Evolutionary conservation across 2,329 filamentous ascomycete species (phyloP).

Genomic region (Xylariaceae sp.): DNA sequence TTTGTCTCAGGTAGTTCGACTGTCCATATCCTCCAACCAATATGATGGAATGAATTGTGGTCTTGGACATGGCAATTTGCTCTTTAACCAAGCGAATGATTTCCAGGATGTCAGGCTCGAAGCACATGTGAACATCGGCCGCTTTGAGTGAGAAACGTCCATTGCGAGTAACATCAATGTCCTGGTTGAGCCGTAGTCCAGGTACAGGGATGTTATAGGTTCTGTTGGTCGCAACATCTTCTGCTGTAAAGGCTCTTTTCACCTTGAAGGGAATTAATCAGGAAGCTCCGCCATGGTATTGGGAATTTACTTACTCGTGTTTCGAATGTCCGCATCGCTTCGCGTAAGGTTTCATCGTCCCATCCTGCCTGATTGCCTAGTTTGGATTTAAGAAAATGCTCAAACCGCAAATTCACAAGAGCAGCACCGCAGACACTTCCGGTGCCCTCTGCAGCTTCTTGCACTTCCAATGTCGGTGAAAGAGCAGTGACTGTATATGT

Average conservation of each 20-base stretch:
- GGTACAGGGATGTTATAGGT: constrained; percentile 34
- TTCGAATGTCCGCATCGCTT: constrained; percentile 43
- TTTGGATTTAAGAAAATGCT: constrained; percentile 39
- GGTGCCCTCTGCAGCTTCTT: constrained; percentile 46
- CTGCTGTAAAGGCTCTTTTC: constrained; percentile 35
- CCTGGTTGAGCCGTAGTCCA: constrained; percentile 35
- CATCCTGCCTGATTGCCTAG: constrained; percentile 42
- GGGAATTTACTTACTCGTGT: constrained; percentile 26
- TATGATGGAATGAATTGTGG: constrained; percentile 42
- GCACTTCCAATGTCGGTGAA: constrained; percentile 42
- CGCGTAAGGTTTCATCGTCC: constrained; percentile 37
- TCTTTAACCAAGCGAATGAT: constrained; percentile 42
- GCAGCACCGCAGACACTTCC: constrained; percentile 49
- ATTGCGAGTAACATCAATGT: constrained; percentile 33
- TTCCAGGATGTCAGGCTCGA: constrained; percentile 41
- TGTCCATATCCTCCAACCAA: constrained; percentile 48
- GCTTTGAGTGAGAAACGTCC: constrained; percentile 36
- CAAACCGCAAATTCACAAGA: constrained; percentile 46
- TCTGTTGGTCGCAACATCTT: constrained; percentile 32
- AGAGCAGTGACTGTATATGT: constrained; percentile 43
- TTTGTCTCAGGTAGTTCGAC: constrained; percentile 41
- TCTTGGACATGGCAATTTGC: constrained; percentile 39
- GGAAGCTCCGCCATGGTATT: constrained; percentile 1
- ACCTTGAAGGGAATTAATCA: constrained; percentile 20
- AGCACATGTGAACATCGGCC: constrained; percentile 38